Base-by-base conservation (phyloP, 1,284 basidiomycete species). In the Cutaneotrichosporon dermatis region DNA sequence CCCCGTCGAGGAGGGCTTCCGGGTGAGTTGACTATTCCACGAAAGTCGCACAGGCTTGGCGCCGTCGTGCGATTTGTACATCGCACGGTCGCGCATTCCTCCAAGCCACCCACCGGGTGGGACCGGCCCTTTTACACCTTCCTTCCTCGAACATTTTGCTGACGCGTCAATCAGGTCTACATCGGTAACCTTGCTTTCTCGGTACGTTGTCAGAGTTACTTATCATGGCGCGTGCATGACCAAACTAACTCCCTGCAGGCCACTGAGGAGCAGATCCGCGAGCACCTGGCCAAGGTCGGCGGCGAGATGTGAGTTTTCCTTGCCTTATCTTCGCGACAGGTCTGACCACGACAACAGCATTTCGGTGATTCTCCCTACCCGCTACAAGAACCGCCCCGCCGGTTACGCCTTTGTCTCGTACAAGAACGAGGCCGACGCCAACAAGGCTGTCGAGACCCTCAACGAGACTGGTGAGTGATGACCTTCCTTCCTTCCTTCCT, bases 391-490 rank as follows among this genome's bases (percentile, higher is more conserved):
- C 60, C 68, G 73, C 51, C 72, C 74, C 15, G 69, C 90, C 71
- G 92, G 92, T 63, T 95, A 92, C 80, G 92, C 91, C 67, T 95
- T 95, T 76, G 90, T 93, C 76, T 85, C 88, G 65, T 84, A 92
- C 79, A 81, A 84, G 75, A 87, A 84, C 75, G 82, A 82, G 76
- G 89, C 89, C 76, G 88, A 90, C 73, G 90, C 88, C 64, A 83
- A 92, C 80, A 86, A 86, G 78, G 93, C 90, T 62, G 88, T 92
- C 75, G 88, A 92, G 66, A 80, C 83, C 73, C 87, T 95, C 74
- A 83, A 94, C 83, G 89, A 88, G 55, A 58, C 60, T 37, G 55
- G 49, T 61, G 39, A 11, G 56, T 50, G 3, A 5, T 35, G 36
- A 51, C 50, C 36, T 15, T 12, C 11, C 46, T 7, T 49, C 16